Evolutionary conservation across 768 basidiomycete species (phyloP), one percentile per base, ranked within the genome.

Genomic region (Mycena albidolilacea): DNA sequence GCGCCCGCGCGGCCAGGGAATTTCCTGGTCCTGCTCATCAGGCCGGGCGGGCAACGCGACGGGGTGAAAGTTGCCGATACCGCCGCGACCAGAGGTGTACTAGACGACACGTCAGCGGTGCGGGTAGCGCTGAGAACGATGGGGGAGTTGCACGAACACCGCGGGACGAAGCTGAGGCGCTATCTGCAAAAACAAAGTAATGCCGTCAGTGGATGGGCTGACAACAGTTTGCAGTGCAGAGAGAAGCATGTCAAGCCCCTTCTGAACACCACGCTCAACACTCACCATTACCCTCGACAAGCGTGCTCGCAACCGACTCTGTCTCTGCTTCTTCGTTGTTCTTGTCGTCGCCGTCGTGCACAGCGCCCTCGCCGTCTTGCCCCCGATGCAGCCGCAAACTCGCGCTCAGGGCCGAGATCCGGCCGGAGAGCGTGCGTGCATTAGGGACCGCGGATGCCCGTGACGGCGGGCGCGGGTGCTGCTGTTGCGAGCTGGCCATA

Each of bases 1-100:
- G 59, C 71, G 71, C 17, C 71, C 71, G 19, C 71, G 71, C 14
- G 71, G 66, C 71, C 71, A 72, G 41, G 71, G 71, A 19, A 72
- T 57, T 3, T 62, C 65, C 44, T 61, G 48, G 12, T 59, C 64
- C 43, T 65, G 54, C 57, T 52, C 50, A 11, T 60, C 50, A 11
- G 44, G 43, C 37, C 1, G 30, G 30, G 46, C 7, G 41, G 62
- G 63, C 35, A 8, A 35, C n/a, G 30, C 48, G 9, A 61, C 48
- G 14, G 59, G 12, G 52, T 63, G 67, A 15, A 60, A 67, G 54
- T 72, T 72, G n/a, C 71, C 71, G n/a, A 67, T 11, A n/a, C 71
- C 66, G 52, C 41, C 60, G 52, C 66, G 66, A 23, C 67, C 71
- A 17, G 66, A 37, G 62, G 23, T 21, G 67, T 72, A 52, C 71